Percentiles rank a stretch among this genome's conserved stretches.
Evolutionary conservation across 345 rosid genomes (phyloP).

Genomic region (Lumnitzera littorea): DNA sequence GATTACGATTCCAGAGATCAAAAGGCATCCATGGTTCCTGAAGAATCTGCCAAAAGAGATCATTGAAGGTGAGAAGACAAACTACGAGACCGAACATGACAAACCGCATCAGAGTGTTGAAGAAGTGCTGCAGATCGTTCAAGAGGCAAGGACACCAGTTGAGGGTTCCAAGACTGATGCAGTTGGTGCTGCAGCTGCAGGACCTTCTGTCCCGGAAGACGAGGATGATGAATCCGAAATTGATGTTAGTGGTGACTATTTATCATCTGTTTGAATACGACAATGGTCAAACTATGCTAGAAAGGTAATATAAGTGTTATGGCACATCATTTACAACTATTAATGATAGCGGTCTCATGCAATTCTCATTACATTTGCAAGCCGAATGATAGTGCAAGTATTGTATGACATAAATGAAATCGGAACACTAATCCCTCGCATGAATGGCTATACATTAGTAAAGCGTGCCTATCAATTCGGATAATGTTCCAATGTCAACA

Average conservation of each 20-base stretch:
- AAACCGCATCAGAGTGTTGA: slow-evolving; percentile 33
- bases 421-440: too few species aligned
- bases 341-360: too few species aligned
- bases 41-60: slow-evolving; percentile 54
- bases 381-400: too few species aligned
- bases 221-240: slow-evolving; percentile 51
- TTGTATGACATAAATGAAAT: too few species aligned
- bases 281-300: not conserved
- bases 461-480: too few species aligned
- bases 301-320: too few species aligned
- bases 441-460: too few species aligned
- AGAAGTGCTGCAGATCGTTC: slow-evolving; percentile 31
- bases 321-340: too few species aligned
- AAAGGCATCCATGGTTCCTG: slow-evolving; percentile 63
- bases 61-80: slow-evolving; percentile 43
- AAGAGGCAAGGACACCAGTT: slow-evolving; percentile 38
- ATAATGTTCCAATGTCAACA: too few species aligned
- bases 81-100: slow-evolving; percentile 19
- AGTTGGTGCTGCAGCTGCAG: slow-evolving; percentile 22
- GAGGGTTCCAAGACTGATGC: slow-evolving; percentile 20
- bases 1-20: slow-evolving; percentile 56
- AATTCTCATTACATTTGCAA: too few species aligned
- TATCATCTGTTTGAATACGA: slow-evolving; percentile 6
- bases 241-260: slow-evolving; percentile 37
- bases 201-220: slow-evolving; percentile 28